These are phyloP conservation scores for Annulohypoxylon moriforme DNA, from an alignment of 495 filamentous ascomycete species.

Conservation along the genomic window DNA sequence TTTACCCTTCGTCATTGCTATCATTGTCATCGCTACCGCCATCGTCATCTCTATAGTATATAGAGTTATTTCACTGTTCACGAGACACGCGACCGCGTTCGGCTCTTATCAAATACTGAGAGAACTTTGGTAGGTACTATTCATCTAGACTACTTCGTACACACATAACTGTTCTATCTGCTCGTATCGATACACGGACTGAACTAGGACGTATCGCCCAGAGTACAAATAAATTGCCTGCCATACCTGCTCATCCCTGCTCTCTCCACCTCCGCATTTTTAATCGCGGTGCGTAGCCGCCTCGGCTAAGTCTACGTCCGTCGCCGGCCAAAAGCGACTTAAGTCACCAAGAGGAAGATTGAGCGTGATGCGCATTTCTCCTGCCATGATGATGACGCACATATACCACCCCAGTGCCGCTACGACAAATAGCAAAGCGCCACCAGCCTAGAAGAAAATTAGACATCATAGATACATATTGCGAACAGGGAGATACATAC, in stretches of 20 bases:
- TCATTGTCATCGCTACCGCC: no score
- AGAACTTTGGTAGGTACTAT: background rate
- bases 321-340: slow-evolving; percentile 63
- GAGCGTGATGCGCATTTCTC: slow-evolving; percentile 66
- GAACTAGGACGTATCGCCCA: background rate
- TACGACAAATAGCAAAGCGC: slow-evolving; percentile 62
- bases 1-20: no score
- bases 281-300: slow-evolving; percentile 49
- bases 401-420: slow-evolving; percentile 66
- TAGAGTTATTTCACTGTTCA: no score
- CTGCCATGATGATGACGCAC: slow-evolving; percentile 65
- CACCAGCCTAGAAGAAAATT: slow-evolving; percentile 51
- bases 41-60: no score
- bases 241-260: background rate
- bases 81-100: background rate
- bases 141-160: background rate
- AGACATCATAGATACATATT: background rate
- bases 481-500: slow-evolving; percentile 33
- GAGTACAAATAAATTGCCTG: background rate
- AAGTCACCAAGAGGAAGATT: slow-evolving; percentile 66
- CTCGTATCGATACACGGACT: background rate
- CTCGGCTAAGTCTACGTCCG: slow-evolving; percentile 57
- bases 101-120: background rate
- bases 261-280: background rate
- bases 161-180: background rate